Evolutionary conservation across 306 rosid species (phyloP).

Genomic region (Trifolium repens): DNA sequence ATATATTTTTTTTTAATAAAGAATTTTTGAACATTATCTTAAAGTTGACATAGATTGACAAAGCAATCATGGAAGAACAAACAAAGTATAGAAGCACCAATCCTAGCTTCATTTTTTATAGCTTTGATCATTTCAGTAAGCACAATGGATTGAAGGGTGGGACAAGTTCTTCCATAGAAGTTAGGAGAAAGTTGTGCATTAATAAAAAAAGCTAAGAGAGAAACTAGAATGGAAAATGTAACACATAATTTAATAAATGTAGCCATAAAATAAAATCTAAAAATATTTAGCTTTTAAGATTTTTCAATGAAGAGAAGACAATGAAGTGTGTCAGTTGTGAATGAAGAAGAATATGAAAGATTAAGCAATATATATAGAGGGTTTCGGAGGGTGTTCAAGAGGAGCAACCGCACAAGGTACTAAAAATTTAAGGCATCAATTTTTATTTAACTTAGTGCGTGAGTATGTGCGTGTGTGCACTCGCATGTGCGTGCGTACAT

Average conservation of each 20-base stretch:
- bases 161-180: slow-evolving; percentile 67
- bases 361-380: slow-evolving; percentile 21
- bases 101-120: slow-evolving; percentile 41
- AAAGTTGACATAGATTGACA: slow-evolving; percentile 41
- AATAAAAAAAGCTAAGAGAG: slow-evolving; percentile 41
- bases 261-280: slow-evolving; percentile 31
- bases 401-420: no score
- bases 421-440: no score
- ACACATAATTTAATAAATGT: slow-evolving; percentile 29
- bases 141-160: slow-evolving; percentile 56
- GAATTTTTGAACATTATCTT: not conserved
- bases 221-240: slow-evolving; percentile 35
- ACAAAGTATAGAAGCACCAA: slow-evolving; percentile 54
- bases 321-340: not conserved
- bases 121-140: slow-evolving; percentile 53
- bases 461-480: no score
- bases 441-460: no score
- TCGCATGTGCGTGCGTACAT: no score
- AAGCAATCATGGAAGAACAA: slow-evolving; percentile 59
- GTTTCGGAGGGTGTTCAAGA: no score
- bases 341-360: slow-evolving; percentile 25
- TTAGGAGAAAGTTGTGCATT: slow-evolving; percentile 63
- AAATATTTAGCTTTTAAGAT: not conserved
- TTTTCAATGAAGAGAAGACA: not conserved
- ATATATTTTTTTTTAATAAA: not conserved